These are phyloP conservation scores for Agaricales sp. DNA, from an alignment of 1,284 basidiomycete species.

Conservation along the genomic window DNA sequence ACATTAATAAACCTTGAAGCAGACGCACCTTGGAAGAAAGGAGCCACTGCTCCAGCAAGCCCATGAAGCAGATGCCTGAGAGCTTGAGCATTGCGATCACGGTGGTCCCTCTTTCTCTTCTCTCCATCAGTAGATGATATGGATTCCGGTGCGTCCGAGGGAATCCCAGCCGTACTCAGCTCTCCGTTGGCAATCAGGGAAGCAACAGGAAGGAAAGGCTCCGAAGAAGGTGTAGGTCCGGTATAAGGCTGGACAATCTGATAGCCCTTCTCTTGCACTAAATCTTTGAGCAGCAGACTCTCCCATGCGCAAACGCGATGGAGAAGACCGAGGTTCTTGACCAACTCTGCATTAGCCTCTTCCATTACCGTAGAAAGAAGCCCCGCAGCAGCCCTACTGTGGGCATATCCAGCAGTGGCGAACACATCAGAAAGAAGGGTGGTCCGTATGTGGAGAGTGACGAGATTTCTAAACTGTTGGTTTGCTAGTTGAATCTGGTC, in stretches of 20 bases:
- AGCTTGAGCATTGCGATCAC: conserved; percentile 63
- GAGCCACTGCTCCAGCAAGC: conserved; percentile 68
- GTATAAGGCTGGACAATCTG: conserved; percentile 12
- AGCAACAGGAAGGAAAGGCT: background rate
- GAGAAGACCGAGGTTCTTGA: conserved; percentile 71
- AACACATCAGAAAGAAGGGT: conserved; percentile 87
- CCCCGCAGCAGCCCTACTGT: conserved; percentile 66
- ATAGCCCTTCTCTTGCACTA: conserved; percentile 37
- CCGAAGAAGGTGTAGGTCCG: background rate
- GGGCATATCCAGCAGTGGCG: conserved; percentile 77
- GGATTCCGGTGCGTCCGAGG: background rate
- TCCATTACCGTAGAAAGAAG: conserved; percentile 72
- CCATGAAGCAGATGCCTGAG: conserved; percentile 77
- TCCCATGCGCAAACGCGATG: conserved; percentile 86
- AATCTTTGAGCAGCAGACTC: conserved; percentile 68
- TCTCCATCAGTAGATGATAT: background rate
- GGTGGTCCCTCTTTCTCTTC: conserved; percentile 14
- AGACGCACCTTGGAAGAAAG: conserved; percentile 80
- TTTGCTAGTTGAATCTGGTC: conserved; percentile 48
- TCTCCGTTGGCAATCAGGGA: background rate
- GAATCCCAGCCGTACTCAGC: background rate
- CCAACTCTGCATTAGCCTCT: conserved; percentile 49
- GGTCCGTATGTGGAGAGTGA: conserved; percentile 70
- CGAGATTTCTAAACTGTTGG: conserved; percentile 63
- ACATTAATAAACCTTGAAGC: background rate